Evolutionary conservation across 441 rosid species (phyloP).

Genomic region (Gossypium aridum): DNA sequence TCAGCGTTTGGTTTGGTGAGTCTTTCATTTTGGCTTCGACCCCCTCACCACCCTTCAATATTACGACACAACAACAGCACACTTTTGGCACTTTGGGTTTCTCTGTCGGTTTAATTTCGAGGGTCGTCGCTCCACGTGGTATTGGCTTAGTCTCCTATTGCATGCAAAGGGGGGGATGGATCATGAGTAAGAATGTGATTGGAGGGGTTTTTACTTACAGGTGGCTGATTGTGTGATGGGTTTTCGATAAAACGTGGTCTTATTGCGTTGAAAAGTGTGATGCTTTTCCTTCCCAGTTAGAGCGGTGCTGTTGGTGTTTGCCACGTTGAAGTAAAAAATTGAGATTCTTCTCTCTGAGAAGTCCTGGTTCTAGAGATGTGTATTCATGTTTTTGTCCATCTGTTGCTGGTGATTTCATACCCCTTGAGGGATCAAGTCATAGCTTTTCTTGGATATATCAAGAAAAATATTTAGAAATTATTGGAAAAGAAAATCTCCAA

Average conservation of each 20-base stretch:
- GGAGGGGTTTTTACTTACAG: conserved; percentile 18
- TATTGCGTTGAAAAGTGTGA: conserved; percentile 16
- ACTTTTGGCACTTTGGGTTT: neutral
- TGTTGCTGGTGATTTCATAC: neutral
- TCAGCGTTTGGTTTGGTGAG: conserved; percentile 29
- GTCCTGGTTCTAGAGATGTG: neutral
- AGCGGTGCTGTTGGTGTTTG: conserved; percentile 1
- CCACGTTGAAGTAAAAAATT: neutral
- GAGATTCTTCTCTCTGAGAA: neutral
- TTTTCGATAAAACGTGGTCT: conserved; percentile 11
- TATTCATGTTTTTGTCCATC: neutral
- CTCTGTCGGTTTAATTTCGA: conserved; percentile 30
- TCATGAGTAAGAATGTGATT: conserved; percentile 28
- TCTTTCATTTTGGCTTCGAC: neutral
- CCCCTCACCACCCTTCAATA: neutral
- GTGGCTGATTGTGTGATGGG: neutral
- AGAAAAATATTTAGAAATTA: neutral
- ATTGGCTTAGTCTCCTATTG: neutral
- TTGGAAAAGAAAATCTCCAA: too few species aligned
- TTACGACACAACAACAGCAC: neutral
- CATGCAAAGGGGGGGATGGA: conserved; percentile 28
- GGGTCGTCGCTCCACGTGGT: conserved; percentile 20
- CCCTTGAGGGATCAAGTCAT: neutral
- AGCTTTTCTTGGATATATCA: neutral
- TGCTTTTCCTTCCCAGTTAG: neutral